Conservation (phyloP, 2,329 filamentous ascomycete genomes). For the Microascus cirrosus region DNA sequence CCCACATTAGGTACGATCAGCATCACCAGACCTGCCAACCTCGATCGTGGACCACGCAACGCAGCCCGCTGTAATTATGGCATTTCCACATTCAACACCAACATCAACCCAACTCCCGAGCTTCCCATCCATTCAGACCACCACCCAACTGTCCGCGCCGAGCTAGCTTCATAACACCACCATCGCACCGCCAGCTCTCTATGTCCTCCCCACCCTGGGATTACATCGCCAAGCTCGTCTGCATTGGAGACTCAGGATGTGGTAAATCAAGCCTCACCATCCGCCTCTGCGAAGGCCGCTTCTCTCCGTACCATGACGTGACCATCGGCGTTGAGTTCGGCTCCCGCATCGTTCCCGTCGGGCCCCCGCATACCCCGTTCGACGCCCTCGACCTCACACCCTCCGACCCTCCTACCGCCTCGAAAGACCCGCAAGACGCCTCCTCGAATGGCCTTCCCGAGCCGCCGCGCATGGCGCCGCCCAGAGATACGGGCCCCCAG, state of each 20-base stretch:
- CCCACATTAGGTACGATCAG: too few species aligned
- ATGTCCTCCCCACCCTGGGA: slow-evolving; percentile 74
- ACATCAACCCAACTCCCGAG: too few species aligned
- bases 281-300: slow-evolving; percentile 91
- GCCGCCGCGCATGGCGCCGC: slow-evolving; percentile 30
- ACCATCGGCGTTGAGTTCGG: slow-evolving; percentile 97
- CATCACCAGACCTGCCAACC: too few species aligned
- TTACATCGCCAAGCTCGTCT: slow-evolving; percentile 98
- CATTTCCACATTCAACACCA: too few species aligned
- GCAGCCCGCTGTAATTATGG: too few species aligned
- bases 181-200: slow-evolving; percentile 9
- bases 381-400: slow-evolving; percentile 14
- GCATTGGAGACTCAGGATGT: slow-evolving; percentile 91
- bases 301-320: slow-evolving; percentile 89
- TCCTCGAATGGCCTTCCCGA: slow-evolving; percentile 33
- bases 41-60: too few species aligned
- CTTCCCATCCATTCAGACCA: too few species aligned
- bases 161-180: not conserved
- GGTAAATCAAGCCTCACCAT: slow-evolving; percentile 93
- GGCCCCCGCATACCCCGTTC: slow-evolving; percentile 54
- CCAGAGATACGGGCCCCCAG: slow-evolving; percentile 26
- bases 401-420: slow-evolving; percentile 8
- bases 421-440: slow-evolving; percentile 8
- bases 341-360: slow-evolving; percentile 82
- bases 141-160: not conserved